These are phyloP conservation scores for Vanrija humicola DNA, from an alignment of 1,284 basidiomycete genomes.

Conservation along the genomic window DNA sequence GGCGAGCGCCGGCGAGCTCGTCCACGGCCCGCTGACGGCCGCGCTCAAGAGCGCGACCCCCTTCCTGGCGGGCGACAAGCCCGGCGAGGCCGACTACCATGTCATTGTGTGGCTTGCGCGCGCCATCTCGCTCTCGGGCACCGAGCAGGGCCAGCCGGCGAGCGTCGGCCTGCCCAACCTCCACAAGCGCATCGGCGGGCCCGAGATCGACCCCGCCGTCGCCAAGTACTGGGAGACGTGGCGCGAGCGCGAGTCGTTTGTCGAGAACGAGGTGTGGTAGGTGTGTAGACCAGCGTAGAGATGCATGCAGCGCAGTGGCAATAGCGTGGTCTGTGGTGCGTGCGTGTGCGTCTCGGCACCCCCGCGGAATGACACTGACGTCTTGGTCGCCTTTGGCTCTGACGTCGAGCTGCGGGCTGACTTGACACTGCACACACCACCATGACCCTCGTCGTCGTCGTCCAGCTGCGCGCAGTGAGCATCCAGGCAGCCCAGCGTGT, in stretches of 20 bases:
- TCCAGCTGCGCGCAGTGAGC: slow-evolving; percentile 3
- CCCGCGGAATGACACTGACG: too few relatives aligned
- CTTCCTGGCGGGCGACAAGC: slow-evolving; percentile 1
- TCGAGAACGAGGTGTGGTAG: slow-evolving; percentile 1
- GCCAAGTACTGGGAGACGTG: slow-evolving; percentile 5
- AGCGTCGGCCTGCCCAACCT: not conserved
- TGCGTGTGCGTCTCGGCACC: too few relatives aligned
- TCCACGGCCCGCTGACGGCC: not conserved
- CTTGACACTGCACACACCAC: not conserved
- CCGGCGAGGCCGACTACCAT: slow-evolving; percentile 11
- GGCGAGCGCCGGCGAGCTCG: slow-evolving; percentile 1
- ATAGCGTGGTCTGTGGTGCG: too few relatives aligned
- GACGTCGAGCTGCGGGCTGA: too few relatives aligned
- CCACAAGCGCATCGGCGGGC: slow-evolving; percentile 1
- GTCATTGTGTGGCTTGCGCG: slow-evolving; percentile 13
- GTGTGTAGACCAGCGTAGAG: not conserved
- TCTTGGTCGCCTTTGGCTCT: too few relatives aligned
- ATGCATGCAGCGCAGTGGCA: not conserved
- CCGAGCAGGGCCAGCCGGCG: not conserved
- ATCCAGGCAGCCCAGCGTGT: slow-evolving; percentile 5
- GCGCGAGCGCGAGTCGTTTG: slow-evolving; percentile 4
- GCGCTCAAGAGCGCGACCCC: not conserved
- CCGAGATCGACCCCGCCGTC: slow-evolving; percentile 3
- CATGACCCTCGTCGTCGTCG: slow-evolving; percentile 10
- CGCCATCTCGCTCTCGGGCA: slow-evolving; percentile 3